Conservation (phyloP, 441 rosid species). For the Gossypium schwendimanii region DNA sequence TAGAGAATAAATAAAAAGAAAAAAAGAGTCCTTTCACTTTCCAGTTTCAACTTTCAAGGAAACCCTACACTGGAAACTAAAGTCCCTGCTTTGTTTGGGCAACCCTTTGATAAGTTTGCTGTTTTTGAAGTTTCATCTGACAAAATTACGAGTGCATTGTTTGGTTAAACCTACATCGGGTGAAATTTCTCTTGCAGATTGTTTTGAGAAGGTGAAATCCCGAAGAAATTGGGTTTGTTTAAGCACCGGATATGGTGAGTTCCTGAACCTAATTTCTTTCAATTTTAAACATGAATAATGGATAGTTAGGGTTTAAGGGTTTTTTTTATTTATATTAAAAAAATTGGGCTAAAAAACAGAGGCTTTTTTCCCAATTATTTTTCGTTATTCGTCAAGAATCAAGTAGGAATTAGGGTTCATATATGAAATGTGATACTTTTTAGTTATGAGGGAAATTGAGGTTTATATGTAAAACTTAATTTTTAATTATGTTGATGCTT, state of each 20-base stretch:
- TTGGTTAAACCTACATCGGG: neutral
- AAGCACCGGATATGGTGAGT: constrained; percentile 12
- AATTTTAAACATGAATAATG: neutral
- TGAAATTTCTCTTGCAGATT: neutral
- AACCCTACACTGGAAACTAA: neutral
- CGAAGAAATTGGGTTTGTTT: neutral
- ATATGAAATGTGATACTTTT: neutral
- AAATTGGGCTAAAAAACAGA: neutral
- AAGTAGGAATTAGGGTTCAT: neutral
- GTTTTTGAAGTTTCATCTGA: neutral
- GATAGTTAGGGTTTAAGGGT: neutral
- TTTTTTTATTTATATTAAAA: neutral
- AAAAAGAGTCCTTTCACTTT: neutral
- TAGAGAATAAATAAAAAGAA: neutral
- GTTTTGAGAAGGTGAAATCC: neutral
- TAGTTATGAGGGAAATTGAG: neutral
- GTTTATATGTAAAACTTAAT: neutral
- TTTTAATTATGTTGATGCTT: neutral
- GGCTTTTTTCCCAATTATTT: neutral
- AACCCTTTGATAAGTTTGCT: neutral
- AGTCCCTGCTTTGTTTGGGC: neutral
- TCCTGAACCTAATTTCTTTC: neutral
- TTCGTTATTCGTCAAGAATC: neutral
- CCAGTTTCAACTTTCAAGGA: neutral
- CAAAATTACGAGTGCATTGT: neutral